Conservation (phyloP, 371 early-diverging fungal genomes). For the Basidiobolus meristosporus region DNA sequence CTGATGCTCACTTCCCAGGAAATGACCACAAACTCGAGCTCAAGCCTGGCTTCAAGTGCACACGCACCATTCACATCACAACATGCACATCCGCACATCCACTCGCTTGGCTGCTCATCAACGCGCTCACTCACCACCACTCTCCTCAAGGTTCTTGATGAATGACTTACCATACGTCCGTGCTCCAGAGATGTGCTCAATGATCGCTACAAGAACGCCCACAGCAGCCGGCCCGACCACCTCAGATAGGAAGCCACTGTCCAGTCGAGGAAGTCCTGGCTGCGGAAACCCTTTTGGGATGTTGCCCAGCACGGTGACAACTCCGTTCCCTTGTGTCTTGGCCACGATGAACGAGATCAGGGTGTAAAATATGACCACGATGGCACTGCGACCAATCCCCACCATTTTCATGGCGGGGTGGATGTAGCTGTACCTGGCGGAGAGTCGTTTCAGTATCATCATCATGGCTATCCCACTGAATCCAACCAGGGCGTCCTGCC, state of each 20-base stretch:
- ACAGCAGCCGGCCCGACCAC: no score
- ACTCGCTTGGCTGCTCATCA: no score
- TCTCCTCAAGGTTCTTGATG: conserved; percentile 47
- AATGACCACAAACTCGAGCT: no score
- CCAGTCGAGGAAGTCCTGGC: conserved; percentile 24
- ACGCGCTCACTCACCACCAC: conserved; percentile 7
- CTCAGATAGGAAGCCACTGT: no score
- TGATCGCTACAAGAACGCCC: no score
- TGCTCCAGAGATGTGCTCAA: conserved; percentile 33
- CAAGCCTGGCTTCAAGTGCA: no score
- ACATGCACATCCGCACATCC: no score
- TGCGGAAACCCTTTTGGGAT: conserved; percentile 49
- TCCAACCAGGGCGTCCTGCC: neutral
- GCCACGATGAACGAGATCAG: conserved; percentile 8
- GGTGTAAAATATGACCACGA: conserved; percentile 1
- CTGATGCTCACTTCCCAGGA: no score
- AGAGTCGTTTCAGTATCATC: neutral
- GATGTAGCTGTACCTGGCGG: neutral
- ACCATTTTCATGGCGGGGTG: neutral
- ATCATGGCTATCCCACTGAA: neutral
- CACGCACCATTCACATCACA: no score
- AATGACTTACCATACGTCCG: conserved; percentile 74
- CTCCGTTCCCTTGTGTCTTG: conserved; percentile 40
- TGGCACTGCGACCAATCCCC: neutral
- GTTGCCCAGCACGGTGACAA: conserved; percentile 30